These are phyloP conservation scores for Penicillium occitanis DNA, from an alignment of 2,329 filamentous ascomycete species.

Conservation along the genomic window DNA sequence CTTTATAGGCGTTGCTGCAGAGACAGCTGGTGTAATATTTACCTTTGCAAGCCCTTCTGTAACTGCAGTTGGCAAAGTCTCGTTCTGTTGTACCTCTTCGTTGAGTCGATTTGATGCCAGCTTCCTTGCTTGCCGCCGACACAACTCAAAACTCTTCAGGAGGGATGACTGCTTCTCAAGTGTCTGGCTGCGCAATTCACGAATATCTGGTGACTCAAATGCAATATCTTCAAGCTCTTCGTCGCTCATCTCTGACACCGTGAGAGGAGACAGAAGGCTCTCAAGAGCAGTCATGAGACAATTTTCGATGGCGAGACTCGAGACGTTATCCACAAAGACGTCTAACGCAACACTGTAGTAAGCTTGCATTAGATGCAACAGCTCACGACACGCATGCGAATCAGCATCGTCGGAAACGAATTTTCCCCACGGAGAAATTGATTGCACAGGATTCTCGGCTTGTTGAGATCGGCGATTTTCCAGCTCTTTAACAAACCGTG, in stretches of 20 bases:
- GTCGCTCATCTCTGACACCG: constrained; percentile 34
- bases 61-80: not conserved
- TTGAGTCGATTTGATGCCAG: constrained; percentile 14
- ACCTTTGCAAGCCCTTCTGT: not conserved
- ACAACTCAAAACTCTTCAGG: constrained; percentile 19
- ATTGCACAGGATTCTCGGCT: not conserved
- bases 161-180: constrained; percentile 17
- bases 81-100: not conserved
- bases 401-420: too few species aligned
- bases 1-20: not conserved
- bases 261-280: constrained; percentile 34
- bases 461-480: too few species aligned
- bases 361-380: constrained; percentile 20
- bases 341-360: constrained; percentile 26
- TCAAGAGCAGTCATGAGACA: constrained; percentile 39
- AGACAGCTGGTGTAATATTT: not conserved
- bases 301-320: too few species aligned
- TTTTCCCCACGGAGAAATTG: too few species aligned
- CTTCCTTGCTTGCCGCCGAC: constrained; percentile 18
- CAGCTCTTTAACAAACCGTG: too few species aligned
- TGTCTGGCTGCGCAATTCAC: constrained; percentile 19
- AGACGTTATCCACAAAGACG: too few species aligned
- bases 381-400: constrained; percentile 19
- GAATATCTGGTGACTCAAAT: constrained; percentile 26
- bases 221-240: constrained; percentile 28